Conservation (phyloP, 495 filamentous ascomycete genomes). For the Lentithecium fluviatile region DNA sequence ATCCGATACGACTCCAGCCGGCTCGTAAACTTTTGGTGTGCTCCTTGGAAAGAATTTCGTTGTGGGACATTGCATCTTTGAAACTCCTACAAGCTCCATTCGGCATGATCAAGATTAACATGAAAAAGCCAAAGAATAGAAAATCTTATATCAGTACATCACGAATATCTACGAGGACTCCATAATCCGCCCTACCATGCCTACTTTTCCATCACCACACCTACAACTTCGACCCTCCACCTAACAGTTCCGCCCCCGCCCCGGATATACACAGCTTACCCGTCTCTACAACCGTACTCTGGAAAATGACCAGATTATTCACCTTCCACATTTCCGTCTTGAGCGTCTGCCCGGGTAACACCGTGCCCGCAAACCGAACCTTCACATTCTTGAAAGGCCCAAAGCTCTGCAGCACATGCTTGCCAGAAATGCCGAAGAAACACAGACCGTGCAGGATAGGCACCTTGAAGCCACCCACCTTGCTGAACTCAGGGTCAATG, state of each 20-base stretch:
- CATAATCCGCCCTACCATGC: no score
- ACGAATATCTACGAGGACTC: no score
- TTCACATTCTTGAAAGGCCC: slow-evolving; percentile 91
- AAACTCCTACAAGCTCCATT: no score
- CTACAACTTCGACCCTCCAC: slow-evolving; percentile 57
- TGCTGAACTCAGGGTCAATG: slow-evolving; percentile 91
- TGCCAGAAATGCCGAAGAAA: slow-evolving; percentile 88
- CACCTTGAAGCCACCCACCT: slow-evolving; percentile 91
- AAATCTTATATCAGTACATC: no score
- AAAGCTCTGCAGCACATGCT: slow-evolving; percentile 82
- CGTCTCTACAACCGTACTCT: slow-evolving; percentile 92
- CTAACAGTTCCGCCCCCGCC: slow-evolving; percentile 80
- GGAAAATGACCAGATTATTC: slow-evolving; percentile 82
- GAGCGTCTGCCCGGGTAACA: slow-evolving; percentile 89
- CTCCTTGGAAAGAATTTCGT: no score
- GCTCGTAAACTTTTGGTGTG: no score
- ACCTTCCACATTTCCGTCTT: slow-evolving; percentile 99
- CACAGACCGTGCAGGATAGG: slow-evolving; percentile 96
- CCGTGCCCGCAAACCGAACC: slow-evolving; percentile 91
- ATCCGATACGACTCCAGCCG: no score
- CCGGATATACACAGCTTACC: slow-evolving; percentile 89
- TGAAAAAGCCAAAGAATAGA: no score
- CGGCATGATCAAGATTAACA: no score
- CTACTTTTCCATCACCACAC: no score
- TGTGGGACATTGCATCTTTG: no score